phyloP scores from a whole-genome alignment of 371 early-diverging fungal genomes.

The Rhizopus arrhizus region DNA sequence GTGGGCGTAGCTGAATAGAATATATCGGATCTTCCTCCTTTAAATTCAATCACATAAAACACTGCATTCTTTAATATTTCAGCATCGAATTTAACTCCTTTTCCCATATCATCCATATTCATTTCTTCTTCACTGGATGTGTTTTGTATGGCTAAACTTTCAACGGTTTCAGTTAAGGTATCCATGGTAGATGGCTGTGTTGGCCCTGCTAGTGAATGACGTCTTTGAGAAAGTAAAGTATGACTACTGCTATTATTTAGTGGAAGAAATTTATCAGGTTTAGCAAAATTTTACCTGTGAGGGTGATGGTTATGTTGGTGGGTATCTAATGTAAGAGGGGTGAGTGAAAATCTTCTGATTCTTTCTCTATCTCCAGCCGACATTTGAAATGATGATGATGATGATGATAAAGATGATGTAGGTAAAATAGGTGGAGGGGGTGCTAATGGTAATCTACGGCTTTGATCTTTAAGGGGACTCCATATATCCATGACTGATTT shows the following conservation, averaged over 20 bases:
- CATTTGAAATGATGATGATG: constrained; percentile 8
- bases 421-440: constrained; percentile 9
- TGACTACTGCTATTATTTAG: neutral
- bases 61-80: constrained; percentile 54
- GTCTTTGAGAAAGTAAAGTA: constrained; percentile 24
- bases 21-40: constrained; percentile 84
- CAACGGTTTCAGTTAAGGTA: constrained; percentile 10
- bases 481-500: constrained; percentile 48
- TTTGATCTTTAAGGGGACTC: constrained; percentile 26
- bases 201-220: constrained; percentile 44
- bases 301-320: neutral
- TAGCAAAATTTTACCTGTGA: neutral
- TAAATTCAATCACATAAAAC: constrained; percentile 86
- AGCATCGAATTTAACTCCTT: constrained; percentile 56
- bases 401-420: neutral
- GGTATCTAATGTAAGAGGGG: constrained; percentile 24
- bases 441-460: constrained; percentile 10
- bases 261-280: neutral
- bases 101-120: constrained; percentile 50
- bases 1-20: constrained; percentile 63
- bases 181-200: constrained; percentile 14
- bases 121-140: constrained; percentile 2
- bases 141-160: constrained; percentile 8
- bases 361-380: constrained; percentile 34
- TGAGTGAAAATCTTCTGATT: constrained; percentile 40